Evolutionary conservation across 805 yeast genomes (phyloP), one percentile per base, ranked within the genome.

Genomic region (Wickerhamiella nectarea): DNA sequence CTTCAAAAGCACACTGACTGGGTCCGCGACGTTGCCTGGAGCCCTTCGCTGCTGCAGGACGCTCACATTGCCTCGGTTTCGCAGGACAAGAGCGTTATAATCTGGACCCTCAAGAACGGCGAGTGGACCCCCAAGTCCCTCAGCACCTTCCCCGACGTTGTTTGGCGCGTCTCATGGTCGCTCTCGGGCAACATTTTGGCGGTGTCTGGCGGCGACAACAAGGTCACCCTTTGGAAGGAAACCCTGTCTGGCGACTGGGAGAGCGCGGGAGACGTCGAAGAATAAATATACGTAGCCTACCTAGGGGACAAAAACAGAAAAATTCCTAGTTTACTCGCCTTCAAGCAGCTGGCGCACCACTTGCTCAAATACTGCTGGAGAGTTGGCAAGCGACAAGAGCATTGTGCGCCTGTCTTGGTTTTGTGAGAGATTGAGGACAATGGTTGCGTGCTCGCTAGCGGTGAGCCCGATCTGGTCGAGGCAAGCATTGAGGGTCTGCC

Each of bases 11-110:
- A 91, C 63, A 70, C 83, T 14, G 98, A 91, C 63, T 91, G 99
- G 99, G 96, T 91, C 26, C 78, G 98, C 63, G 99, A 91, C 60
- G 96, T 89, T 48, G 85, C 94, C 3, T 91, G 98, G 98, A 85
- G 95, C 17, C 95, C 97, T 38, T 78, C 94, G 1, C 76, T 84
- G 38, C 71, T 91, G 49, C 73, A 84, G 38, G 80, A 83, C 53
- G 78, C 94, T 11, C 89, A 86, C 61, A 81, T 91, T 55, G 98
- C 97, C 11, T 78, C 94, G 29, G 96, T 95, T 8, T 87, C 97
- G 18, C 97, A 91, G 65, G 99, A 91, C 63, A 79, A 84, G 61
- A 81, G 93, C 0, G 96, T 93, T 41, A 69, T 87, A 48, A 81
- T 91, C 59, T 91, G 99, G 99, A 78, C 95, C 7, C 89, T 85